Conservation (phyloP, 257 asterid genomes). For the Verbena officinalis region DNA sequence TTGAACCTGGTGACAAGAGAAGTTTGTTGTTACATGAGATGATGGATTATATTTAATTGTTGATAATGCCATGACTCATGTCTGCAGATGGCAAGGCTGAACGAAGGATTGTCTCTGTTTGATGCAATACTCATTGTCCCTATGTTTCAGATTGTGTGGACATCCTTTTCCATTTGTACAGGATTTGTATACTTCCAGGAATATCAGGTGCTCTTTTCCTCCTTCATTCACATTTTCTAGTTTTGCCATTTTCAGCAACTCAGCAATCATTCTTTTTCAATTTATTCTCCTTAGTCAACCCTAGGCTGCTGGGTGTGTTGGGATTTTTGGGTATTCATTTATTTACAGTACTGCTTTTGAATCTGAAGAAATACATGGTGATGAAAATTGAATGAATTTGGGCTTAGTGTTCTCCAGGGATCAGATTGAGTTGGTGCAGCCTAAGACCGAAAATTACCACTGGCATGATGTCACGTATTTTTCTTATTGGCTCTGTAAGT, state of each 20-base stretch:
- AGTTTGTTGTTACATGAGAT: slow-evolving; percentile 10
- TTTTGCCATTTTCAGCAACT: slow-evolving; percentile 1
- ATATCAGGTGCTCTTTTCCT: slow-evolving; percentile 70
- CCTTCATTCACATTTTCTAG: slow-evolving; percentile 13
- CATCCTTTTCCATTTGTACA: slow-evolving; percentile 95
- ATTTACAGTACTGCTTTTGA: background rate
- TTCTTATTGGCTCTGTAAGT: slow-evolving; percentile 15
- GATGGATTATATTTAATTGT: slow-evolving; percentile 20
- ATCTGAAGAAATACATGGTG: slow-evolving; percentile 6
- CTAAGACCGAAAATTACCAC: background rate
- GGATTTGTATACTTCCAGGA: slow-evolving; percentile 97
- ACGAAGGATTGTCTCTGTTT: slow-evolving; percentile 89
- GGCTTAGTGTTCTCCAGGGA: slow-evolving; percentile 17
- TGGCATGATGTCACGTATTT: background rate
- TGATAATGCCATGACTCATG: slow-evolving; percentile 26
- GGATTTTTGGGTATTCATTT: slow-evolving; percentile 3
- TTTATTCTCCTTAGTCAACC: slow-evolving; percentile 18
- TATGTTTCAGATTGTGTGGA: slow-evolving; percentile 98
- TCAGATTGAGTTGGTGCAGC: too few relatives aligned
- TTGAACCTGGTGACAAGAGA: slow-evolving; percentile 10
- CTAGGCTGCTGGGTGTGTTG: background rate
- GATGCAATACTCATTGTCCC: slow-evolving; percentile 98
- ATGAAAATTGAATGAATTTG: slow-evolving; percentile 8
- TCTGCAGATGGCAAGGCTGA: slow-evolving; percentile 90
- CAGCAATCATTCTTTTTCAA: background rate